These are phyloP conservation scores for Chrysosphaeria jannelii DNA, from an alignment of 2,329 filamentous ascomycete genomes.

Conservation along the genomic window DNA sequence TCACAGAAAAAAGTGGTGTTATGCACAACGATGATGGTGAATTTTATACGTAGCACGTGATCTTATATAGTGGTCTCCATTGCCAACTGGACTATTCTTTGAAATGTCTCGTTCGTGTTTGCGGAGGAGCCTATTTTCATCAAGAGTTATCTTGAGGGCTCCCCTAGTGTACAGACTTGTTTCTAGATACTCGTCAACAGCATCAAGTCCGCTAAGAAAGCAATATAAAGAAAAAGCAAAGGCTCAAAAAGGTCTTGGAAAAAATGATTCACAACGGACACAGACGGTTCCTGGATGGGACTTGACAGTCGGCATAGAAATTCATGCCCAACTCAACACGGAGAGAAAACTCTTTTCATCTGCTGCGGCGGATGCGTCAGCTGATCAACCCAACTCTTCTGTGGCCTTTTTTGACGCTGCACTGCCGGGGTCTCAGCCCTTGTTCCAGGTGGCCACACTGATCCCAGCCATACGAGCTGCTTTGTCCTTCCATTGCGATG, in stretches of 20 bases:
- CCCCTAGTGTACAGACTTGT: no score
- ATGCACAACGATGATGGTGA: no score
- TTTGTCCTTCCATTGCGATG: conserved; percentile 48
- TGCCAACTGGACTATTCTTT: no score
- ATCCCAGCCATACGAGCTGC: conserved; percentile 79
- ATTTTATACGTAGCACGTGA: no score
- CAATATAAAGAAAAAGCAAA: conserved; percentile 37
- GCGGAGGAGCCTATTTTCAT: no score
- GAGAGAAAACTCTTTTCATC: conserved; percentile 66
- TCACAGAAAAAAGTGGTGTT: no score
- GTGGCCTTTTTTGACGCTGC: conserved; percentile 72
- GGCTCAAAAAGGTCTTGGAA: conserved; percentile 13
- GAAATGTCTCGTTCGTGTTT: no score
- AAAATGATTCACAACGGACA: no score
- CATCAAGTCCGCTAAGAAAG: conserved; percentile 42
- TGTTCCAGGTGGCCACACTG: conserved; percentile 56
- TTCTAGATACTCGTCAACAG: no score
- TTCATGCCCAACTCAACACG: conserved; percentile 87
- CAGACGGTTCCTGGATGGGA: conserved; percentile 48
- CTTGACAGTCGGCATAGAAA: conserved; percentile 83
- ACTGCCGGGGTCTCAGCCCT: conserved; percentile 64
- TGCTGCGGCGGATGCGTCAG: conserved; percentile 22
- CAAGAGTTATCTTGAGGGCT: no score
- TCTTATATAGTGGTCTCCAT: no score
- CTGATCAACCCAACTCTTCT: conserved; percentile 46